Base-by-base conservation (phyloP, 805 yeast genomes). In the Blastobotrys peoriensis region DNA sequence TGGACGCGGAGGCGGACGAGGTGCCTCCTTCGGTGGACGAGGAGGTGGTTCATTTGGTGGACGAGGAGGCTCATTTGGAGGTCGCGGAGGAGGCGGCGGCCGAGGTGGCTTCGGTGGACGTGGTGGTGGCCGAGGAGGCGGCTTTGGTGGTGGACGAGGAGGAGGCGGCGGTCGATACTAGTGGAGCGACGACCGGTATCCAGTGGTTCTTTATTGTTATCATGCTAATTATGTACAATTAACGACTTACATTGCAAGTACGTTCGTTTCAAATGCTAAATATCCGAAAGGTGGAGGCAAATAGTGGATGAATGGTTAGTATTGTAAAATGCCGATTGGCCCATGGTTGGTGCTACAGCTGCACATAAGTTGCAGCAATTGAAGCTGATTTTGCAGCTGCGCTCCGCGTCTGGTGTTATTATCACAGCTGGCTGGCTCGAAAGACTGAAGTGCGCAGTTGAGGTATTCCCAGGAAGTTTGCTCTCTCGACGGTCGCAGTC, bases 1-100 rank as follows among this genome's bases (percentile, higher is more conserved):
- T 40, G 66, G 74, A 23, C 67, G 76, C 34, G 71, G 75, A 30
- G 61, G 67, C 23, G 62, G 73, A 50, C 70, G 77, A 42, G 71
- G 78, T 28, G 57, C 66, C 36, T n/a, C n/a, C n/a, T n/a, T n/a
- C n/a, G 63, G 71, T 45, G 71, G 62, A 25, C 52, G 67, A 38
- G 67, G 70, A 44, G 59, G 54, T 13, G 30, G 30, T 13, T 25
- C 30, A 25, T 47, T 56, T 27, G 56, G 64, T 17, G 63, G 63
- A 25, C 37, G 49, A 17, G 45, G 49, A 5, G 46, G 54, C 18
- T 45, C 51, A 17, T 36, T 51, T 15, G 56, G 61, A 18, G 52
- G 58, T 13, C 39, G 41, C 39, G 47, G 48, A 4, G 43, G 51
- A 20, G 55, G 58, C 30, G 62, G 60, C 16, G 57, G 67, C 21